Base-by-base conservation (phyloP, 441 rosid genomes). In the Viola pubescens region DNA sequence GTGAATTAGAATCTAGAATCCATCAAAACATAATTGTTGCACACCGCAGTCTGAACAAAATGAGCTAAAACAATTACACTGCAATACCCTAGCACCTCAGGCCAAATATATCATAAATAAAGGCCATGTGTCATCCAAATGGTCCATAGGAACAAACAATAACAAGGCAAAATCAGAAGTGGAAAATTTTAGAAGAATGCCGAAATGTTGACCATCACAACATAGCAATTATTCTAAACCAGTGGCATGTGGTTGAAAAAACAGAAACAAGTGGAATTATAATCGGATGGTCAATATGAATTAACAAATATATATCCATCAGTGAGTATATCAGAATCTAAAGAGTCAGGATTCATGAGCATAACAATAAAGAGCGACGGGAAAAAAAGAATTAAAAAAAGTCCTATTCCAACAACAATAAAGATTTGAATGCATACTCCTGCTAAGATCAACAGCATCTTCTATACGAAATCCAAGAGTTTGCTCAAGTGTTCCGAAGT, bases 401-500 rank as follows among this genome's bases (percentile, higher is more conserved):
- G 56, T 46, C 48, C 56, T 57, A 58, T 46, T 39, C 13, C 7
- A 41, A 39, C 51, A 58, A 46, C 58, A 64, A 4, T 3, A 68
- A 49, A 59, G 54, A 1, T 37, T 34, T 9, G 39, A 67, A 13
- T 13, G 56, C 83, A 59, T 79, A 81, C 87, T 74, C 73, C 81
- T 71, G 67, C 79, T 58, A 46, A 76, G 80, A 63, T 81, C 80
- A 71, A 79, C 69, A 56, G 81, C 82, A 71, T 78, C 77, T 69
- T 79, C 85, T 16, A 74, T 61, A 59, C 73, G 80, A 66, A 79
- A 73, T 56, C 82, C 88, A 66, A 79, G 71, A 50, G 85, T 75
- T 61, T 77, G 84, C 62, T 81, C 87, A 49, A 77, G 74, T 45
- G 68, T 58, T 37, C 81, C 74, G 54, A 81, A 76, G 54, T 71